These are phyloP conservation scores for Psilocybe sp. DNA, from an alignment of 768 basidiomycete species.

Conservation along the genomic window DNA sequence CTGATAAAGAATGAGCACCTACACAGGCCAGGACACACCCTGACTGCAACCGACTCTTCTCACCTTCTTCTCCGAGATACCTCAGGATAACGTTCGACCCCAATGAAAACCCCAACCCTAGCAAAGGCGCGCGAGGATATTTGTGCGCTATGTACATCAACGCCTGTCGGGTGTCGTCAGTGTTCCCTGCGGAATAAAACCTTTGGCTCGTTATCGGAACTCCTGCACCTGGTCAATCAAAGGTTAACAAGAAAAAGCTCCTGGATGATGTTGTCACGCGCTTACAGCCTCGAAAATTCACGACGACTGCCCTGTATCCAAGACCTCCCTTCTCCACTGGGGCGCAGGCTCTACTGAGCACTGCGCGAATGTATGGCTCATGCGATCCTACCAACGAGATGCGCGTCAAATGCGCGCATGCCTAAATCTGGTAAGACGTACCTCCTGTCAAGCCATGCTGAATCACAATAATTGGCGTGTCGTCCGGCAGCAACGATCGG, in stretches of 20 bases:
- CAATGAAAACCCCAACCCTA: slow-evolving; percentile 90
- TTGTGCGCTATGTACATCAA: slow-evolving; percentile 66
- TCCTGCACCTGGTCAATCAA: slow-evolving; percentile 60
- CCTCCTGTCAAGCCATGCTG: slow-evolving; percentile 52
- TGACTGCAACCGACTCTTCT: slow-evolving; percentile 53
- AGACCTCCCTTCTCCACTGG: slow-evolving; percentile 74
- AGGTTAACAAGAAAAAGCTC: slow-evolving; percentile 7
- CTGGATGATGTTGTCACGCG: slow-evolving; percentile 8
- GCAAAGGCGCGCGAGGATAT: slow-evolving; percentile 77
- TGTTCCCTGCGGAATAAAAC: slow-evolving; percentile 84
- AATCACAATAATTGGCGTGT: slow-evolving; percentile 55
- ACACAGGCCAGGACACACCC: slow-evolving; percentile 77
- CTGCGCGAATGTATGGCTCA: slow-evolving; percentile 84
- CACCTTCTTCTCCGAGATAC: slow-evolving; percentile 84
- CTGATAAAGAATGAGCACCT: slow-evolving; percentile 25
- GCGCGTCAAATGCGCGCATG: slow-evolving; percentile 3
- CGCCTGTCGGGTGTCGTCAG: slow-evolving; percentile 83
- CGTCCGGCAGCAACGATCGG: slow-evolving; percentile 26
- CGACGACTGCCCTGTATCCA: slow-evolving; percentile 84
- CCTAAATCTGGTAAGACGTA: slow-evolving; percentile 6
- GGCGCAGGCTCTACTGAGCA: slow-evolving; percentile 68
- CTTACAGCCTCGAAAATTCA: slow-evolving; percentile 90
- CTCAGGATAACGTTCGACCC: slow-evolving; percentile 89
- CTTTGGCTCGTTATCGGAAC: slow-evolving; percentile 78
- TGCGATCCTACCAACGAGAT: slow-evolving; percentile 58